A percentile compares a stretch with the other conserved stretches of the same genome.
These are phyloP conservation scores for Rhizoclosmatium hyalinum DNA, from an alignment of 371 early-diverging fungal species.

Conservation along the genomic window DNA sequence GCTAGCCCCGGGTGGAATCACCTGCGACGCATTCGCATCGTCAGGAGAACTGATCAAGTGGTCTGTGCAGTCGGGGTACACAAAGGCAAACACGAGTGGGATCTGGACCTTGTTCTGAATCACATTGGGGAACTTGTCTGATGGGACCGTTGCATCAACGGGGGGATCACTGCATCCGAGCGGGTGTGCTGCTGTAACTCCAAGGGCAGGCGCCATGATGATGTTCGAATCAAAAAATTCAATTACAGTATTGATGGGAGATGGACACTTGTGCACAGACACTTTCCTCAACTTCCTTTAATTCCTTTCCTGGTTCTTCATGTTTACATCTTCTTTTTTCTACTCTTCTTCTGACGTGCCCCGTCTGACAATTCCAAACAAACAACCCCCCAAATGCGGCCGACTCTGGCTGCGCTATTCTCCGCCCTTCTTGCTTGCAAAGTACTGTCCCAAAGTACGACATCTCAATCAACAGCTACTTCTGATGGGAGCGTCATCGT, in stretches of 20 bases:
- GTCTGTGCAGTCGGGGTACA: conserved; percentile 12
- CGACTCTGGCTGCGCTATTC: no score
- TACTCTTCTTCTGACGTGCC: neutral
- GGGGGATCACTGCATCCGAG: conserved; percentile 17
- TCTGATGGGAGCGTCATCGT: neutral
- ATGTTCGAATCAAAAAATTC: no score
- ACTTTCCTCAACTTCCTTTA: no score
- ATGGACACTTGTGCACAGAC: no score
- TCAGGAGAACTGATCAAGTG: neutral
- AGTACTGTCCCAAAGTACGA: no score
- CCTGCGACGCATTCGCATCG: conserved; percentile 1
- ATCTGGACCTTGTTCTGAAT: conserved; percentile 9
- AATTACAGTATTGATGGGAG: no score
- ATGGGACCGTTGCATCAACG: neutral
- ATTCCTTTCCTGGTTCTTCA: no score
- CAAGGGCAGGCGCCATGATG: no score
- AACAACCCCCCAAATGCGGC: no score
- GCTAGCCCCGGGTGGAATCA: conserved; percentile 1
- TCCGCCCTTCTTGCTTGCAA: no score
- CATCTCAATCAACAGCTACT: neutral
- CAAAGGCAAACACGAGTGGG: conserved; percentile 13
- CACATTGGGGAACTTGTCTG: no score
- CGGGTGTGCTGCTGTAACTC: neutral
- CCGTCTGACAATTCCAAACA: neutral
- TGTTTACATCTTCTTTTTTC: neutral